Conservation (phyloP, 2,329 filamentous ascomycete genomes). For the Talaromyces sp. region DNA sequence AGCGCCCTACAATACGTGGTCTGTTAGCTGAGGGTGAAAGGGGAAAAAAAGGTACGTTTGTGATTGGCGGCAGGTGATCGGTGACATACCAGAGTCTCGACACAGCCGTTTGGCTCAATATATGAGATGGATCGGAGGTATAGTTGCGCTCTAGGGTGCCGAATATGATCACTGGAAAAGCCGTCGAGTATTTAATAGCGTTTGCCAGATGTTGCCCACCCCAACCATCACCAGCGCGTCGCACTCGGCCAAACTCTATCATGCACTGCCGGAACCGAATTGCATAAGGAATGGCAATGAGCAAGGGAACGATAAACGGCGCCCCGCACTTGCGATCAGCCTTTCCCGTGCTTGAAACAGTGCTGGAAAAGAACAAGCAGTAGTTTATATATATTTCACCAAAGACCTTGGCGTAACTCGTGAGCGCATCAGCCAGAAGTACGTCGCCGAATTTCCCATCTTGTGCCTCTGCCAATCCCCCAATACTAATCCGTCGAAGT, state of each 20-base stretch:
- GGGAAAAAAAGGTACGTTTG: neutral
- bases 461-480: conserved; percentile 76
- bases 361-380: conserved; percentile 80
- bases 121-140: conserved; percentile 45
- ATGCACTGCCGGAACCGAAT: conserved; percentile 90
- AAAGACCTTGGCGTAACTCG: conserved; percentile 87
- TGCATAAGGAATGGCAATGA: conserved; percentile 74
- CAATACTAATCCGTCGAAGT: conserved; percentile 71
- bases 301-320: conserved; percentile 69
- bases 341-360: conserved; percentile 67
- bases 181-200: conserved; percentile 87
- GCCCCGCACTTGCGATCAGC: conserved; percentile 81
- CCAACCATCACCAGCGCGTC: conserved; percentile 56
- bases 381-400: conserved; percentile 82
- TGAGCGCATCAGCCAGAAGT: conserved; percentile 85
- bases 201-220: conserved; percentile 87
- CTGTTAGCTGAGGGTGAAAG: neutral
- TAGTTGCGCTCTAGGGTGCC: conserved; percentile 66
- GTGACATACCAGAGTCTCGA: conserved; percentile 48
- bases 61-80: neutral
- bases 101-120: conserved; percentile 48
- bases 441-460: conserved; percentile 96
- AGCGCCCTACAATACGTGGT: conserved; percentile 52
- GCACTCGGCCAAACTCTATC: conserved; percentile 75
- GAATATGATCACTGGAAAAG: conserved; percentile 84